These are phyloP conservation scores for Kwoniella mangroviensis DNA, from an alignment of 768 basidiomycete species.

Conservation along the genomic window DNA sequence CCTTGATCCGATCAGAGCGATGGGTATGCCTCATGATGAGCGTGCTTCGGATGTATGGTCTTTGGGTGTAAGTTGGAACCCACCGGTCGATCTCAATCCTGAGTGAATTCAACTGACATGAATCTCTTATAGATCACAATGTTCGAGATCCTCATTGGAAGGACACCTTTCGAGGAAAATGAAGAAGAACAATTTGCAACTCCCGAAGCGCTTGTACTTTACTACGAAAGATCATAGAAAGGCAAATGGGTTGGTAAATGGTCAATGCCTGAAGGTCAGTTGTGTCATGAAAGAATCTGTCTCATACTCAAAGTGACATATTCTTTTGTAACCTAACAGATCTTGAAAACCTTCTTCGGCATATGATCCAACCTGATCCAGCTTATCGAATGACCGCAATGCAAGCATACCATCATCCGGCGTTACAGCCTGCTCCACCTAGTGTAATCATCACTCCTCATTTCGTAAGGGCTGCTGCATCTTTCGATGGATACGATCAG, in stretches of 20 bases:
- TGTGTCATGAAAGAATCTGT: background rate
- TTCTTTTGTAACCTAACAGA: slow-evolving; percentile 25
- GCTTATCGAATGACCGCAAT: slow-evolving; percentile 45
- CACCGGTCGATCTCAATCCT: background rate
- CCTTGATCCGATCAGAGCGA: slow-evolving; percentile 87
- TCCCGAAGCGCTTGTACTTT: slow-evolving; percentile 79
- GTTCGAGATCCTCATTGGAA: slow-evolving; percentile 89
- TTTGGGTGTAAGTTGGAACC: slow-evolving; percentile 54
- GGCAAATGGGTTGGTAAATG: slow-evolving; percentile 88
- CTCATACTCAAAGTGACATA: background rate
- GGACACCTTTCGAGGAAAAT: slow-evolving; percentile 75
- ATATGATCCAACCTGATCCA: slow-evolving; percentile 50
- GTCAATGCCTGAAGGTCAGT: slow-evolving; percentile 66
- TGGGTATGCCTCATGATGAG: slow-evolving; percentile 87
- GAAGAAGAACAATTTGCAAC: slow-evolving; percentile 78
- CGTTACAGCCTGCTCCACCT: slow-evolving; percentile 39
- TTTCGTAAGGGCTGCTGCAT: slow-evolving; percentile 53
- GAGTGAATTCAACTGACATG: background rate
- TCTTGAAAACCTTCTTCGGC: slow-evolving; percentile 44
- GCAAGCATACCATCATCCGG: slow-evolving; percentile 52
- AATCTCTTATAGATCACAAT: slow-evolving; percentile 75
- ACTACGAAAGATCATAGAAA: slow-evolving; percentile 77
- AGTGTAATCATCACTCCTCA: slow-evolving; percentile 54
- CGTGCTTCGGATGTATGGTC: slow-evolving; percentile 73
- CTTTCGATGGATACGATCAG: slow-evolving; percentile 29